phyloP scores from a whole-genome alignment of 2,329 filamentous ascomycete genomes.

The Diplodia scrobiculata region DNA sequence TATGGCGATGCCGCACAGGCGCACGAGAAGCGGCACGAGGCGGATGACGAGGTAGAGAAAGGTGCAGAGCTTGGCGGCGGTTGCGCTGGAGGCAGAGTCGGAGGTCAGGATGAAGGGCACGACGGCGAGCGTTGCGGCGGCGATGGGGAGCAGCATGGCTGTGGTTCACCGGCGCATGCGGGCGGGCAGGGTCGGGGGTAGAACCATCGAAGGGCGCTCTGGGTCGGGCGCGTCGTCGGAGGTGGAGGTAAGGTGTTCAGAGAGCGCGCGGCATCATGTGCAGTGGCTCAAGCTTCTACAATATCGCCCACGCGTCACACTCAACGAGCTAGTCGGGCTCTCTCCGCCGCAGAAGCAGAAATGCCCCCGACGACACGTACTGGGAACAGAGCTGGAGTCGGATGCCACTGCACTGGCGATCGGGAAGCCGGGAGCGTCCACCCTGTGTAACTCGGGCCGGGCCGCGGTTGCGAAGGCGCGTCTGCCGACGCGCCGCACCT shows the following conservation, averaged over 20 bases:
- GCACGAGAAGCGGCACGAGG: slow-evolving; percentile 38
- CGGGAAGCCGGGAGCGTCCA: slow-evolving; percentile 1
- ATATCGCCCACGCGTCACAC: slow-evolving; percentile 2
- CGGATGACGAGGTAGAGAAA: slow-evolving; percentile 33
- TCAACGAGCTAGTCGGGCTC: neutral
- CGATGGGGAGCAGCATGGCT: slow-evolving; percentile 31
- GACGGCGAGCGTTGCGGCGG: slow-evolving; percentile 31
- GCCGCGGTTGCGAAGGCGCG: neutral
- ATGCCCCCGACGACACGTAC: too few relatives aligned
- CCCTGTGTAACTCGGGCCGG: slow-evolving; percentile 3
- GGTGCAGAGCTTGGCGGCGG: slow-evolving; percentile 26
- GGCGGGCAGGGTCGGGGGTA: neutral
- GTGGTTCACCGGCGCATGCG: slow-evolving; percentile 26
- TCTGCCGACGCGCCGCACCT: too few relatives aligned
- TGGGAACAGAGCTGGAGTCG: neutral
- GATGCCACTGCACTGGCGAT: neutral
- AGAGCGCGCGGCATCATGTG: slow-evolving; percentile 26
- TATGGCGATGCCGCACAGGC: slow-evolving; percentile 37
- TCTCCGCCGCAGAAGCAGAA: neutral
- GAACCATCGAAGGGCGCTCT: slow-evolving; percentile 16
- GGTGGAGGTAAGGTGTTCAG: slow-evolving; percentile 27
- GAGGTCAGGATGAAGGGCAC: slow-evolving; percentile 36
- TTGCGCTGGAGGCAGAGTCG: slow-evolving; percentile 17
- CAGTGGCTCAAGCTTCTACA: slow-evolving; percentile 28
- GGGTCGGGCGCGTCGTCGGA: slow-evolving; percentile 1